These are phyloP conservation scores for Eucalyptus victrix DNA, from an alignment of 345 rosid species.

Conservation along the genomic window DNA sequence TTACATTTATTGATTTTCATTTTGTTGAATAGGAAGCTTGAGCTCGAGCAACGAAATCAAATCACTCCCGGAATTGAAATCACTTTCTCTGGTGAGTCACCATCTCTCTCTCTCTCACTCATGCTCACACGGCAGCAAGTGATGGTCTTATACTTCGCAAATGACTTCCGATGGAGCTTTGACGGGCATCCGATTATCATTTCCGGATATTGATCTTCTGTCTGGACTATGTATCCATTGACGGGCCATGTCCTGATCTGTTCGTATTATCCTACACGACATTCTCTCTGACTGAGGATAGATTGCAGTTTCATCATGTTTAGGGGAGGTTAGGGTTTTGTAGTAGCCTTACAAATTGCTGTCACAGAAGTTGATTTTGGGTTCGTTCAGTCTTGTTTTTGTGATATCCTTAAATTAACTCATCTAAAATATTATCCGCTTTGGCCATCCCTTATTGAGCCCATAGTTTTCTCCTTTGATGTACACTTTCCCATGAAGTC, in stretches of 20 bases:
- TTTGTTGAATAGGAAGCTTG: not conserved
- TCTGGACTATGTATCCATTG: not conserved
- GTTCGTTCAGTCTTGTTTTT: not conserved
- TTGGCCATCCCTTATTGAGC: no score
- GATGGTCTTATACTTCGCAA: not conserved
- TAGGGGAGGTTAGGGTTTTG: not conserved
- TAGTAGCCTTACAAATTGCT: not conserved
- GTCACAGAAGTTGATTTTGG: not conserved
- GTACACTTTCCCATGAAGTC: no score
- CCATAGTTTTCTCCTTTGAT: no score
- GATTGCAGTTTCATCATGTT: not conserved
- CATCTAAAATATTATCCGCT: no score
- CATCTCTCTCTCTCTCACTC: not conserved
- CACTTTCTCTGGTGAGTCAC: not conserved
- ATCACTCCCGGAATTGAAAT: not conserved
- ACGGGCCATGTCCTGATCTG: not conserved
- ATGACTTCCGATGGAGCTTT: not conserved
- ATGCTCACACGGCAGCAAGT: not conserved
- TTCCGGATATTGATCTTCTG: not conserved
- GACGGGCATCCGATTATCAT: not conserved
- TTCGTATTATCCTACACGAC: not conserved
- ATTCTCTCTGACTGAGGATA: not conserved
- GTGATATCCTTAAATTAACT: no score
- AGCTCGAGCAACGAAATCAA: not conserved
- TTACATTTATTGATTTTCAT: not conserved